Evolutionary conservation across 169 alveolate genomes (phyloP), one percentile per base, ranked within the genome.

Genomic region (Cryptosporidium muris): DNA sequence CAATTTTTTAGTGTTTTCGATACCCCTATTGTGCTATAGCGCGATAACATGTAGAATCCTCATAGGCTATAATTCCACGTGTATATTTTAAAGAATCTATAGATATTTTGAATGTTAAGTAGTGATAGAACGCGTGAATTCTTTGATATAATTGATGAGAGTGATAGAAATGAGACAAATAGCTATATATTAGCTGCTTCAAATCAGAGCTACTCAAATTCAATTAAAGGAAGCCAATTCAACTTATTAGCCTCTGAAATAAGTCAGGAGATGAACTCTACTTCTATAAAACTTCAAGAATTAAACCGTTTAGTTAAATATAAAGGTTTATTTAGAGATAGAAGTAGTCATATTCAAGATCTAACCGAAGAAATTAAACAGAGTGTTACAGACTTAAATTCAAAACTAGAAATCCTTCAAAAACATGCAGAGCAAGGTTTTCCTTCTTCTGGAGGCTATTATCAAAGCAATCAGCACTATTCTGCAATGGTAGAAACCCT

Each of bases 241-340:
- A 80, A 82, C 16, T 74, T 82, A 54, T 43, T 68, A 16, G 92
- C 92, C 3, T 89, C 92, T 7, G 89, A 89, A 67, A 68, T 89
- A 11, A 81, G 91, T 45, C 89, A 89, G 53, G 81, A 65, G 49
- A 56, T 89, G 68, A 89, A 81, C 52, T 62, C 88, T 51, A 88
- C 91, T 51, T 66, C 85, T 66, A 68, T 82, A 38, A 89, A 89
- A 51, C 63, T 89, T 25, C 88, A 89, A 25, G 82, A 89, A 53
- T 56, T 89, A 58, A 89, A 81, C 25, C 43, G 90, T 58, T 80
- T 85, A 52, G 90, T 89, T 6, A 81, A 80, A 4, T 90, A 89
- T 43, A 89, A 89, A 52, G 92, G 92, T 34, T 52, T 89, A 8
- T 89, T 89, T 82, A 89, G 89, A 56, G 92, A 89, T 81, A 89